A percentile compares a stretch with the other conserved stretches of the same genome.
phyloP scores from a whole-genome alignment of 805 yeast species.

The Candida pini region DNA sequence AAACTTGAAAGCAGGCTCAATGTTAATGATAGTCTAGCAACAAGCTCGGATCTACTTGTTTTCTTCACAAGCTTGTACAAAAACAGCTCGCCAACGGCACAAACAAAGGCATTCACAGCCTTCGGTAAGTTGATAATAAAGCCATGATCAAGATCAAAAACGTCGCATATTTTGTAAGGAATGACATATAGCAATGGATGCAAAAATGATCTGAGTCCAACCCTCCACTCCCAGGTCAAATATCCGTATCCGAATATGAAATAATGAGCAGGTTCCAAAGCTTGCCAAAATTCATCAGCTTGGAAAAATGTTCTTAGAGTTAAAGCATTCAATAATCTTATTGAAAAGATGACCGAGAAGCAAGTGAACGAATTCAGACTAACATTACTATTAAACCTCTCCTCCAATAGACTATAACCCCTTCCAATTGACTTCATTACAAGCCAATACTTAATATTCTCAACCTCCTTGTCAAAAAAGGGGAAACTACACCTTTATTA shows the following conservation, averaged over 20 bases:
- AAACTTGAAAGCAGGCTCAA: slow-evolving; percentile 62
- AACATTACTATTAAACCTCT: no score
- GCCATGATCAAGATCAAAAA: slow-evolving; percentile 30
- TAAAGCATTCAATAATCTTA: slow-evolving; percentile 60
- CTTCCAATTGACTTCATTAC: no score
- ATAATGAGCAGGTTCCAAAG: slow-evolving; percentile 85
- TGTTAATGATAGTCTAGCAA: slow-evolving; percentile 31
- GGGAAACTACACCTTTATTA: no score
- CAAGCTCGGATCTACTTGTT: slow-evolving; percentile 21
- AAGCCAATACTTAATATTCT: no score
- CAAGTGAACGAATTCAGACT: no score
- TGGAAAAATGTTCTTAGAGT: slow-evolving; percentile 76
- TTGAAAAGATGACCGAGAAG: slow-evolving; percentile 25
- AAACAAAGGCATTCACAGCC: slow-evolving; percentile 59
- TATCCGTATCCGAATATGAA: slow-evolving; percentile 75
- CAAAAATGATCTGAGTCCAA: slow-evolving; percentile 66
- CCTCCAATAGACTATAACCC: no score
- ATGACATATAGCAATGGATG: slow-evolving; percentile 70
- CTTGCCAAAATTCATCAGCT: slow-evolving; percentile 94
- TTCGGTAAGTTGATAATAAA: slow-evolving; percentile 55
- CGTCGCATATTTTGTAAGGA: slow-evolving; percentile 32
- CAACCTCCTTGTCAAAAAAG: no score
- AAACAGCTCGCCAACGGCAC: slow-evolving; percentile 66
- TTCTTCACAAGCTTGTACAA: slow-evolving; percentile 38
- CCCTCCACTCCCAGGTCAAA: slow-evolving; percentile 92